A percentile compares a stretch with the other conserved stretches of the same genome.
These are phyloP conservation scores for Radiomyces spectabilis DNA, from an alignment of 192 early-diverging fungal genomes.

Conservation along the genomic window DNA sequence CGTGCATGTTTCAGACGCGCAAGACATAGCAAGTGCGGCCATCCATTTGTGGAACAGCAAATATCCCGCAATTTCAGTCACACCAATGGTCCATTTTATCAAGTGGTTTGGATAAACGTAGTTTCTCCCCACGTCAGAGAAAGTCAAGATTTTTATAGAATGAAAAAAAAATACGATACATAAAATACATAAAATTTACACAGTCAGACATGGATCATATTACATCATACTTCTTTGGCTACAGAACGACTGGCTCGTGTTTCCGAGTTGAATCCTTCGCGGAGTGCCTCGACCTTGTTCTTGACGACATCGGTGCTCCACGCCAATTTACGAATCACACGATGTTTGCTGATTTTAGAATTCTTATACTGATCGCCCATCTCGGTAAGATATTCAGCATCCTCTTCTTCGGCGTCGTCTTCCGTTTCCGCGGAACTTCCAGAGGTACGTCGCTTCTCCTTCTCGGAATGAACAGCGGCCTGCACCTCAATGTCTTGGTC, in stretches of 20 bases:
- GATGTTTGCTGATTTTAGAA: slow-evolving; percentile 6
- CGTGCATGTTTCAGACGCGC: too few relatives aligned
- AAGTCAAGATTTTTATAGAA: too few relatives aligned
- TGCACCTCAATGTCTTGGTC: background rate
- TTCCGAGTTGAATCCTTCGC: slow-evolving; percentile 17
- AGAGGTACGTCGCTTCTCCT: too few relatives aligned
- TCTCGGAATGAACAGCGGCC: background rate
- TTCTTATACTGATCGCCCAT: background rate
- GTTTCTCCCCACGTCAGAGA: too few relatives aligned
- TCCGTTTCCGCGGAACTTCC: slow-evolving; percentile 3
- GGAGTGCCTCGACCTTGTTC: slow-evolving; percentile 9
- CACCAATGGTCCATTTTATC: too few relatives aligned
- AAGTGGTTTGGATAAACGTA: too few relatives aligned
- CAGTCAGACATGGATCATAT: too few relatives aligned
- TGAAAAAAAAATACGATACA: too few relatives aligned
- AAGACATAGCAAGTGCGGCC: too few relatives aligned
- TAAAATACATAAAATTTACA: too few relatives aligned
- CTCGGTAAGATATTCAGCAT: background rate
- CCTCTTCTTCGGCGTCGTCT: background rate
- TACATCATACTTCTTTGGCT: slow-evolving; percentile 7
- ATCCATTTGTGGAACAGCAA: too few relatives aligned
- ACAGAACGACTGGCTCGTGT: slow-evolving; percentile 10
- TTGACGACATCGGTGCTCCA: slow-evolving; percentile 5
- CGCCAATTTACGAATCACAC: slow-evolving; percentile 9
- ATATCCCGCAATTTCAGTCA: too few relatives aligned